Evolutionary conservation across 768 basidiomycete genomes (phyloP), one percentile per base, ranked within the genome.

Genomic region (Hygrophorus pudorinus): DNA sequence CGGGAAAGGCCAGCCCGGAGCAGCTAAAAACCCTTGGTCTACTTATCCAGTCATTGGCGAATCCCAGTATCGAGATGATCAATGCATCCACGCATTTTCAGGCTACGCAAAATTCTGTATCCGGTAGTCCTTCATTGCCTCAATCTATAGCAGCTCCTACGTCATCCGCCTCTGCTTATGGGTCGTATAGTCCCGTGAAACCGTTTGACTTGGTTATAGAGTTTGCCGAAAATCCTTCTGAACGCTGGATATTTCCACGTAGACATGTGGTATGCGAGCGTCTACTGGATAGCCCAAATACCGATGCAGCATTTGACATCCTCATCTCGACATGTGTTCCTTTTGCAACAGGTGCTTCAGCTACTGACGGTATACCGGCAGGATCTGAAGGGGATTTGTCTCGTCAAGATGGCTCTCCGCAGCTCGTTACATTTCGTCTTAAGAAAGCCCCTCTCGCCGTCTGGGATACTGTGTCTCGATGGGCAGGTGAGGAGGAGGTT

Each of bases 161-260:
- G n/a, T n/a, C n/a, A n/a, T n/a, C n/a, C n/a, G 21, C 29, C 30
- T 11, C 35, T 14, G 21, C 33, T 8, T 31, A 38, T 28, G 43
- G 11, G 13, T 49, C 29, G 48, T 59, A 33, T 46, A 53, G 34
- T 34, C 56, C 72, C 13, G 56, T 69, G 28, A 79, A 72, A 53
- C 73, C 75, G n/a, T 84, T 79, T 53, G 85, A 88, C 55, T 56
- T 89, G 1, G 75, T 87, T 17, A 54, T 89, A 41, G 82, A 85
- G 53, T 87, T 85, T 50, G 63, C 69, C 40, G 85, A 87, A 53
- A 61, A 64, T 4, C 67, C 75, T 2, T 64, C 65, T 34, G 81
- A 85, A 38, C 72, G 78, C n/a, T 81, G 76, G 75, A 52, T 82
- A 5, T 65, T 88, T 43, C 84, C 85, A 41, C 74, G 81, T 27